Conservation (phyloP, 2,329 filamentous ascomycete genomes). For the Pseudophaeomoniella oleicola region DNA sequence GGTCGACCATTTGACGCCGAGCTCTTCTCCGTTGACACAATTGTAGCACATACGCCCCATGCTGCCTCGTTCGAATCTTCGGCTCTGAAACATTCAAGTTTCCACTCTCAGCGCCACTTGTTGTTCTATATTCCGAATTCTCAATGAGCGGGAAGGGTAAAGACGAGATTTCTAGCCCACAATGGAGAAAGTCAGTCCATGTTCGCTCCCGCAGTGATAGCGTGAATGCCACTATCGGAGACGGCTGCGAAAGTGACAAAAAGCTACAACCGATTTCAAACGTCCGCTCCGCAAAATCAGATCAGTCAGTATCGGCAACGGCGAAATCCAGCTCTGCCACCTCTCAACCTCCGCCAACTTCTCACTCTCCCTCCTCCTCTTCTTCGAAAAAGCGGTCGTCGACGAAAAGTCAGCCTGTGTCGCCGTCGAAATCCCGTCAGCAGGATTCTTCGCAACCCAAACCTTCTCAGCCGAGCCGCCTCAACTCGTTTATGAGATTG, state of each 20-base stretch:
- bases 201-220: neutral
- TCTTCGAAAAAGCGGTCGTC: neutral
- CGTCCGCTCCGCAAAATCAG: neutral
- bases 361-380: neutral
- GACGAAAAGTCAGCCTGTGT: slow-evolving; percentile 3
- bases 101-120: too few species aligned
- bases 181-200: too few species aligned
- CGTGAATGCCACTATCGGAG: neutral
- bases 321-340: neutral
- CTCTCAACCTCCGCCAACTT: neutral
- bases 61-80: too few species aligned
- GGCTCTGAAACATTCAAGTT: too few species aligned
- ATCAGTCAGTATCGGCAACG: neutral
- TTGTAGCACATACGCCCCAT: too few species aligned
- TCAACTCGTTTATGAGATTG: slow-evolving; percentile 1
- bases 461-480: slow-evolving; percentile 2
- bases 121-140: too few species aligned
- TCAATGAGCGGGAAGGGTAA: too few species aligned
- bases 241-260: neutral
- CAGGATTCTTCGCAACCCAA: slow-evolving; percentile 4
- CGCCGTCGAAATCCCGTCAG: slow-evolving; percentile 1
- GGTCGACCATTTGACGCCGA: too few species aligned
- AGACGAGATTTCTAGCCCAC: too few species aligned
- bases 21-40: too few species aligned
- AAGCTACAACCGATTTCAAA: neutral